A percentile compares a stretch with the other conserved stretches of the same genome.
Conservation (phyloP, 139 green algal species). For the Picochlorum sp. region DNA sequence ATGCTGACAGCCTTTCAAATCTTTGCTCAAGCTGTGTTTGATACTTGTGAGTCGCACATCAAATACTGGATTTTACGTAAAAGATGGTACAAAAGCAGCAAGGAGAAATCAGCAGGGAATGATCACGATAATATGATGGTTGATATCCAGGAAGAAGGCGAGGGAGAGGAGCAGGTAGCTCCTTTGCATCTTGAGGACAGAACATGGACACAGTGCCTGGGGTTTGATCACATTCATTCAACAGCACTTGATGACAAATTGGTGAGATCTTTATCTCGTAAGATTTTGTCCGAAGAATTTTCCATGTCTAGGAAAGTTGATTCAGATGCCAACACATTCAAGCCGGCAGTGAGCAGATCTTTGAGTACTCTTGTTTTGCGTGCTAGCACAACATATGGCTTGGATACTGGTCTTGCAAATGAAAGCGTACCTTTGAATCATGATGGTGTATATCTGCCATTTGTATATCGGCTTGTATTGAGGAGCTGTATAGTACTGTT, state of each 20-base stretch:
- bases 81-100: neutral
- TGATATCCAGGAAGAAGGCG: too few relatives aligned
- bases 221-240: neutral
- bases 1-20: conserved; percentile 26
- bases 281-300: too few relatives aligned
- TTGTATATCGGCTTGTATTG: neutral
- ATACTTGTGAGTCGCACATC: conserved; percentile 2
- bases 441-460: neutral
- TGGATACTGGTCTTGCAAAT: neutral
- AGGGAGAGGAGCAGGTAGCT: too few relatives aligned
- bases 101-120: neutral
- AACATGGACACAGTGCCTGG: too few relatives aligned
- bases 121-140: neutral
- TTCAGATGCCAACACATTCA: too few relatives aligned
- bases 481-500: neutral
- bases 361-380: neutral
- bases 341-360: too few relatives aligned
- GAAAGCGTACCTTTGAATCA: neutral
- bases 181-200: too few relatives aligned
- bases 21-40: conserved; percentile 25
- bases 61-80: neutral
- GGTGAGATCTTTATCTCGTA: too few relatives aligned
- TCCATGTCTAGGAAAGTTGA: too few relatives aligned
- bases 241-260: neutral
- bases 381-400: neutral